Percentiles rank a stretch among this genome's conserved stretches.
These are phyloP conservation scores for Fennellomyces sp. DNA, from an alignment of 371 early-diverging fungal genomes.

Conservation along the genomic window DNA sequence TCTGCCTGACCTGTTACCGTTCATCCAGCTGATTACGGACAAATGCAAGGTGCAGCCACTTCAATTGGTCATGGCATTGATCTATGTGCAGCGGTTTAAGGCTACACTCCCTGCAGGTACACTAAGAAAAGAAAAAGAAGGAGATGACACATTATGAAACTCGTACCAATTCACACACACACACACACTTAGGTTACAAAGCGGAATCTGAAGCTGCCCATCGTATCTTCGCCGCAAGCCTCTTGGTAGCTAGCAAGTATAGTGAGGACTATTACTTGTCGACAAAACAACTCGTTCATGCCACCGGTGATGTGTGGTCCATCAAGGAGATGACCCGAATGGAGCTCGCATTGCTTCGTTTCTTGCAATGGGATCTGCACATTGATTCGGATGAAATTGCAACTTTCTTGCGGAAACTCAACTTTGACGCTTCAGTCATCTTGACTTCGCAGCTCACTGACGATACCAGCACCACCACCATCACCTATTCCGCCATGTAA, in stretches of 20 bases:
- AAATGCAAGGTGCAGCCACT: constrained; percentile 47
- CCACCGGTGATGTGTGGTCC: constrained; percentile 56
- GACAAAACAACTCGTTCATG: constrained; percentile 47
- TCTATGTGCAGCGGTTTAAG: constrained; percentile 52
- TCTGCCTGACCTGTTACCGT: constrained; percentile 49
- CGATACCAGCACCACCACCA: background rate
- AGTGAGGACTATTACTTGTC: constrained; percentile 47
- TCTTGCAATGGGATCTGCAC: constrained; percentile 48
- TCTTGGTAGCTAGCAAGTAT: constrained; percentile 51
- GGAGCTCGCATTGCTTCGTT: constrained; percentile 51
- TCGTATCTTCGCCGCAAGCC: constrained; percentile 52
- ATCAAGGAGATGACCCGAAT: constrained; percentile 55
- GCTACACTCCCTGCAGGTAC: constrained; percentile 41
- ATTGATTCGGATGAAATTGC: constrained; percentile 42
- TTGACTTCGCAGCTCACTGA: background rate
- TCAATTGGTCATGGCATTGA: constrained; percentile 49
- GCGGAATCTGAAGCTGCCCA: constrained; percentile 55
- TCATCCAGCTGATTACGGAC: constrained; percentile 48
- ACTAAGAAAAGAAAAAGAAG: no score
- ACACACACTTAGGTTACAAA: constrained; percentile 31
- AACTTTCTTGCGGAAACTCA: constrained; percentile 22
- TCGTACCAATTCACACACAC: background rate
- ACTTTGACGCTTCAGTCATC: constrained; percentile 9
- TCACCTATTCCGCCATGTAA: background rate
- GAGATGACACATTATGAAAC: background rate